Evolutionary conservation across 805 yeast genomes (phyloP), one percentile per base, ranked within the genome.

Genomic region (Metschnikowia henanensis): DNA sequence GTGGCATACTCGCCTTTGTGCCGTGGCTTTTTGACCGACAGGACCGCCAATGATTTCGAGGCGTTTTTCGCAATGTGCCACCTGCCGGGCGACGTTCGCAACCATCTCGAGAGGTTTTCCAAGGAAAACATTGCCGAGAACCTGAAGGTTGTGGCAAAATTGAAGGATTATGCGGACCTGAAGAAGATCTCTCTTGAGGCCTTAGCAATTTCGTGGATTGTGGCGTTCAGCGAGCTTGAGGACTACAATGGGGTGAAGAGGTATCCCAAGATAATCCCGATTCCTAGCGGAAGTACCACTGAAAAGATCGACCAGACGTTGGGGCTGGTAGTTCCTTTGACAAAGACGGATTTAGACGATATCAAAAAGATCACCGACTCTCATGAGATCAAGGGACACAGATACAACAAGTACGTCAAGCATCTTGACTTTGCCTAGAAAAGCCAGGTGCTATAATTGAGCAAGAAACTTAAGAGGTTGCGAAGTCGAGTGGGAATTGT

Each of bases 1-100:
- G 70, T 87, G 45, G 87, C 90, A 20, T 90, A 90, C 64, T 84
- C 95, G 23, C 97, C 97, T 23, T 71, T 90, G 43, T 84, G 90
- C 8, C 75, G 87, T 56, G 97, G 96, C 1, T 68, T 83, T 47
- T 72, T 90, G 42, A 82, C 92, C 3, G 95, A 94, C 44, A 49
- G 57, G 26, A 64, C 81, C 41, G 79, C 64, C 20, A 62, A 74
- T 5, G 54, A 64, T 17, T 47, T 58, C 13, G 62, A 65, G 20
- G 50, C 50, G 7, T 68, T 59, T 51, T 54, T 51, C 20, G 55
- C 62, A 0, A 38, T 47, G 29, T 41, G 45, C 31, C 82, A 79
- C 42, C 56, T 84, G 29, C 77, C 81, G 12, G 83, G 77, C 33
- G 92, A 85, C 56, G 45, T 80, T 41, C 72, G 88, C 52, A 36